Conservation (phyloP, 768 basidiomycete species). For the Lactarius pseudohatsudake region DNA sequence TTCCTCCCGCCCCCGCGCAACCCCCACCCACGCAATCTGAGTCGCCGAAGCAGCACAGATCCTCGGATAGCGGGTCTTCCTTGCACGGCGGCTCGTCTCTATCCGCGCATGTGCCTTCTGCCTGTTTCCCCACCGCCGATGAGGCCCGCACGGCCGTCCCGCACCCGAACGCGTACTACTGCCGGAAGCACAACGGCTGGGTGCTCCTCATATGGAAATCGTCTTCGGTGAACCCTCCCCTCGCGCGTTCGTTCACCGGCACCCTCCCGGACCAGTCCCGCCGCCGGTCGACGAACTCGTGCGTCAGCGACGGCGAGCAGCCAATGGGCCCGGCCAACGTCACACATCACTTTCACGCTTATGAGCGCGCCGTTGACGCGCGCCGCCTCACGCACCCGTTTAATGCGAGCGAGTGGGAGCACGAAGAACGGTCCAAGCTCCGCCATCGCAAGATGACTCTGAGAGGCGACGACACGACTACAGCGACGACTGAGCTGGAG, state of each 20-base stretch:
- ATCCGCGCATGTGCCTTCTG: conserved; percentile 28
- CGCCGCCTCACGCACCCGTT: conserved; percentile 62
- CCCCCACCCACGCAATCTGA: conserved; percentile 26
- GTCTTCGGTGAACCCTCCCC: conserved; percentile 58
- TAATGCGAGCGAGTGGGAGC: conserved; percentile 58
- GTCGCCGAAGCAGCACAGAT: conserved; percentile 12
- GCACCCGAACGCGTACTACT: conserved; percentile 82
- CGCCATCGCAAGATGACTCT: conserved; percentile 51
- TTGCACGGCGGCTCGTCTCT: conserved; percentile 25
- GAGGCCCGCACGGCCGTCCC: conserved; percentile 71
- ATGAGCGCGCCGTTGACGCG: conserved; percentile 69
- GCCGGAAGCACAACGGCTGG: conserved; percentile 81
- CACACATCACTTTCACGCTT: conserved; percentile 83
- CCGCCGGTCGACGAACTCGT: conserved; percentile 51
- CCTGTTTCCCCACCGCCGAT: conserved; percentile 50
- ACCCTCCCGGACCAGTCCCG: conserved; percentile 54
- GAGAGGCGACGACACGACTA: conserved; percentile 20
- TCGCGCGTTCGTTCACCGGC: conserved; percentile 53
- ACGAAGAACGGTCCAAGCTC: conserved; percentile 49
- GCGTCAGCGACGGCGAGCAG: conserved; percentile 52
- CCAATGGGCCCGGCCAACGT: conserved; percentile 50
- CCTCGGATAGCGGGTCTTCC: conserved; percentile 14
- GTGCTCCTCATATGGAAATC: conserved; percentile 70
- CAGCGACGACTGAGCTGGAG: conserved; percentile 14
- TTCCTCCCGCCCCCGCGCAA: conserved; percentile 32